Evolutionary conservation across 208 protist genomes (phyloP).

Genomic region (Trypanosoma rangeli): DNA sequence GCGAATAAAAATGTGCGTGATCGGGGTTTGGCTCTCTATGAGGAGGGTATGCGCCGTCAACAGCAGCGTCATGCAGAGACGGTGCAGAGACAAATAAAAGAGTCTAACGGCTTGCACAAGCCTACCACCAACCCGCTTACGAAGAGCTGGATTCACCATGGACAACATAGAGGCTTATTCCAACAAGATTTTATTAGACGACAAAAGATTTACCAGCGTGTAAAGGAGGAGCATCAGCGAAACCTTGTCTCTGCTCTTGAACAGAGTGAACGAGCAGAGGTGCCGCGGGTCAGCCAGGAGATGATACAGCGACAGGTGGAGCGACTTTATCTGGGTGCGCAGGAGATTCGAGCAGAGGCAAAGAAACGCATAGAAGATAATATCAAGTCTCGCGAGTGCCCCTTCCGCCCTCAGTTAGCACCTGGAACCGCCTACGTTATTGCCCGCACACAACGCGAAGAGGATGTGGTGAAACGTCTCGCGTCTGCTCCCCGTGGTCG

Average conservation of each 20-base stretch:
- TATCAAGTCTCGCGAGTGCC: slow-evolving; percentile 37
- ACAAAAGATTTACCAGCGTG: slow-evolving; percentile 66
- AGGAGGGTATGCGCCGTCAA: slow-evolving; percentile 30
- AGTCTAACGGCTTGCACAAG: slow-evolving; percentile 17
- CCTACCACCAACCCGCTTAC: slow-evolving; percentile 63
- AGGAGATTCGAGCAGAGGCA: slow-evolving; percentile 26
- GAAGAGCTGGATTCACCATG: slow-evolving; percentile 66
- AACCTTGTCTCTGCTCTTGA: slow-evolving; percentile 25
- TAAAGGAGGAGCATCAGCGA: slow-evolving; percentile 48
- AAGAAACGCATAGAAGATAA: slow-evolving; percentile 32
- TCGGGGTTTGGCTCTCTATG: slow-evolving; percentile 46
- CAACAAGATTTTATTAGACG: slow-evolving; percentile 63
- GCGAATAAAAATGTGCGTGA: slow-evolving; percentile 20
- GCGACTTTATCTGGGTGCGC: slow-evolving; percentile 56
- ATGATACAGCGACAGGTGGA: slow-evolving; percentile 43
- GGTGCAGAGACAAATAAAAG: slow-evolving; percentile 11
- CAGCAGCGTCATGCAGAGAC: slow-evolving; percentile 15
- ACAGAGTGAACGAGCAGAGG: slow-evolving; percentile 7
- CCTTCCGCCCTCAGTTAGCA: slow-evolving; percentile 65
- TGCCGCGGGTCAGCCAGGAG: slow-evolving; percentile 20
- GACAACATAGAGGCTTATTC: slow-evolving; percentile 73
- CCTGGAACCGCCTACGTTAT: slow-evolving; percentile 58
- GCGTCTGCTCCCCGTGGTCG: slow-evolving; percentile 15
- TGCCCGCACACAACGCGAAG: slow-evolving; percentile 39
- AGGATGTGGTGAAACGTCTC: slow-evolving; percentile 72